Evolutionary conservation across 345 rosid species (phyloP).

Genomic region (Mercurialis annua): DNA sequence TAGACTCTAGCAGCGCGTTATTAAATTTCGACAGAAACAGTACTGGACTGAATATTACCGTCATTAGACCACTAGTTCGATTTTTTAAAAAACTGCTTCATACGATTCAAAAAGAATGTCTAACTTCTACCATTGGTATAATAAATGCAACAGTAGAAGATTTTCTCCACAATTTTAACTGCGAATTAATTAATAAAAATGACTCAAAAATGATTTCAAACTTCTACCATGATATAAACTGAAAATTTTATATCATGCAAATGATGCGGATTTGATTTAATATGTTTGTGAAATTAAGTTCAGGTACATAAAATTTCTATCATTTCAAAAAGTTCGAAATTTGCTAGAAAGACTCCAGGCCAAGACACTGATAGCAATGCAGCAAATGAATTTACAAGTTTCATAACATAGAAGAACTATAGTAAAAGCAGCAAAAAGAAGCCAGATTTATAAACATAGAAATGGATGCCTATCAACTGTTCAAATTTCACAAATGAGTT

Average conservation of each 20-base stretch:
- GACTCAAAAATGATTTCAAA: neutral
- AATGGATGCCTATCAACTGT: neutral
- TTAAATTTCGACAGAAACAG: too few relatives aligned
- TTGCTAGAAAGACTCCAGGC: neutral
- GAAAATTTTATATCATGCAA: neutral
- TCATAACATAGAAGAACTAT: too few relatives aligned
- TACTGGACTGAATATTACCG: too few relatives aligned
- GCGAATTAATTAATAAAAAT: too few relatives aligned
- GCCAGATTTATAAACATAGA: neutral
- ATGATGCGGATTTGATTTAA: neutral
- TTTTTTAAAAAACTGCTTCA: too few relatives aligned
- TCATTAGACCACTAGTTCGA: too few relatives aligned
- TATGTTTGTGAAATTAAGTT: neutral
- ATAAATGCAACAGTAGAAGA: too few relatives aligned
- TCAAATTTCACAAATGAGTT: neutral
- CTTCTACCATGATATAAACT: neutral
- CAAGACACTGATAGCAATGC: neutral
- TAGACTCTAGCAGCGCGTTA: too few relatives aligned
- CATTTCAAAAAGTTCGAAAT: neutral
- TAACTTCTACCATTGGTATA: too few relatives aligned
- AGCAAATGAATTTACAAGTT: neutral
- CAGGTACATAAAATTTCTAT: neutral
- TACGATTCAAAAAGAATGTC: too few relatives aligned
- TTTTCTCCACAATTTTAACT: too few relatives aligned
- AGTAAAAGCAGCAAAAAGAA: neutral